Evolutionary conservation across 2,329 filamentous ascomycete species (phyloP).

Genomic region (Myrmaecium sp.): DNA sequence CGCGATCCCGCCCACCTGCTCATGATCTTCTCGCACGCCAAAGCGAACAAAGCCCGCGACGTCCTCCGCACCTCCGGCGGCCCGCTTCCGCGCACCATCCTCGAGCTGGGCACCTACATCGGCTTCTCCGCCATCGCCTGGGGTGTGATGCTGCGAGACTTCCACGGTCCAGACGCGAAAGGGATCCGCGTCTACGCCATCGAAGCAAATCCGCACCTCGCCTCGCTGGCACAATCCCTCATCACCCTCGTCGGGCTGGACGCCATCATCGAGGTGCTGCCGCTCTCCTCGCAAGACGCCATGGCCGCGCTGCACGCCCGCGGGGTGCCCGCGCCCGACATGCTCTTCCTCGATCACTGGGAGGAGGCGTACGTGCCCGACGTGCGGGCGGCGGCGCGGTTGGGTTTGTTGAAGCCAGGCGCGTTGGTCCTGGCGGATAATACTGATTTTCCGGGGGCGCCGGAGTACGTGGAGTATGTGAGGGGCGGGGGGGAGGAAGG

Average conservation of each 20-base stretch:
- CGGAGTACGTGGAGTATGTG: slow-evolving; percentile 26
- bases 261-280: slow-evolving; percentile 16
- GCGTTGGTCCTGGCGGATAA: slow-evolving; percentile 27
- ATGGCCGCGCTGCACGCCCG: slow-evolving; percentile 13
- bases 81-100: neutral
- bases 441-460: slow-evolving; percentile 26
- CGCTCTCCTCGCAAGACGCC: slow-evolving; percentile 14
- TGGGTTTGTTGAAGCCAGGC: slow-evolving; percentile 15
- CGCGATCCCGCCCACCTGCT: neutral
- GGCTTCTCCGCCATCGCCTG: slow-evolving; percentile 21
- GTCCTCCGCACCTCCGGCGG: no score
- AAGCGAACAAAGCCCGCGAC: neutral
- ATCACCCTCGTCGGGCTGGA: slow-evolving; percentile 18
- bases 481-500: slow-evolving; percentile 6
- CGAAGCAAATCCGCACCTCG: slow-evolving; percentile 17
- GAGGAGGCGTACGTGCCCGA: slow-evolving; percentile 19
- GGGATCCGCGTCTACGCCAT: slow-evolving; percentile 19
- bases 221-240: slow-evolving; percentile 14
- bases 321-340: no score
- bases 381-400: slow-evolving; percentile 16
- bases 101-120: slow-evolving; percentile 12
- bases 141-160: slow-evolving; percentile 11
- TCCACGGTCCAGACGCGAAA: slow-evolving; percentile 6
- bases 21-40: neutral
- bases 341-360: slow-evolving; percentile 22